Conservation (phyloP, 768 basidiomycete species). For the Tulasnella sp. region DNA sequence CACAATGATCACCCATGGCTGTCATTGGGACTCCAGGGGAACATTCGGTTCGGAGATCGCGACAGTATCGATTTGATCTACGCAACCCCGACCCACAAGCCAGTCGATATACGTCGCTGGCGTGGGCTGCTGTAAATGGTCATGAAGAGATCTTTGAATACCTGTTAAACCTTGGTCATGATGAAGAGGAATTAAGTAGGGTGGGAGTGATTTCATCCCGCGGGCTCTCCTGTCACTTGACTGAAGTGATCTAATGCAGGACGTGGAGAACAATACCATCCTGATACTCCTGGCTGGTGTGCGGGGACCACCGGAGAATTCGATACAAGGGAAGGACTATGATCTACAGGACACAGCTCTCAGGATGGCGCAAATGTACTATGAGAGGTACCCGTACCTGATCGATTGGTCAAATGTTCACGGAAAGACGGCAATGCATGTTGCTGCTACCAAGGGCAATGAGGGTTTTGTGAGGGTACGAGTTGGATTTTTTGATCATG, state of each 20-base stretch:
- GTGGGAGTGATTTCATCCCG: slow-evolving; percentile 37
- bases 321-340: slow-evolving; percentile 41
- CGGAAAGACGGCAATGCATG: slow-evolving; percentile 84
- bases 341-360: slow-evolving; percentile 64
- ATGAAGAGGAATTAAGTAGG: slow-evolving; percentile 85
- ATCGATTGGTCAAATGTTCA: slow-evolving; percentile 88
- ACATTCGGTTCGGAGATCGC: too few species aligned
- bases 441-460: slow-evolving; percentile 80
- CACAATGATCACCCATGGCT: too few species aligned
- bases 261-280: slow-evolving; percentile 86
- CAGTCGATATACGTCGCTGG: slow-evolving; percentile 73
- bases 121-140: slow-evolving; percentile 83
- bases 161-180: slow-evolving; percentile 74
- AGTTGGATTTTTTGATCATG: slow-evolving; percentile 20
- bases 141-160: slow-evolving; percentile 92
- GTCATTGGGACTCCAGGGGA: too few species aligned
- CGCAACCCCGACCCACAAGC: slow-evolving; percentile 76
- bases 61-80: slow-evolving; percentile 55
- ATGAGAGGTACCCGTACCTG: slow-evolving; percentile 75
- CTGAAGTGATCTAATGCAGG: slow-evolving; percentile 38
- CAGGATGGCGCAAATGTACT: slow-evolving; percentile 80
- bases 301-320: slow-evolving; percentile 36
- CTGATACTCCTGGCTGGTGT: slow-evolving; percentile 87
- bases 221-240: slow-evolving; percentile 4
- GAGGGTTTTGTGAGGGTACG: slow-evolving; percentile 77